Percentiles rank a stretch among this genome's conserved stretches.
Evolutionary conservation across 805 yeast species (phyloP).

Genomic region (Nakazawaea anatomiae): DNA sequence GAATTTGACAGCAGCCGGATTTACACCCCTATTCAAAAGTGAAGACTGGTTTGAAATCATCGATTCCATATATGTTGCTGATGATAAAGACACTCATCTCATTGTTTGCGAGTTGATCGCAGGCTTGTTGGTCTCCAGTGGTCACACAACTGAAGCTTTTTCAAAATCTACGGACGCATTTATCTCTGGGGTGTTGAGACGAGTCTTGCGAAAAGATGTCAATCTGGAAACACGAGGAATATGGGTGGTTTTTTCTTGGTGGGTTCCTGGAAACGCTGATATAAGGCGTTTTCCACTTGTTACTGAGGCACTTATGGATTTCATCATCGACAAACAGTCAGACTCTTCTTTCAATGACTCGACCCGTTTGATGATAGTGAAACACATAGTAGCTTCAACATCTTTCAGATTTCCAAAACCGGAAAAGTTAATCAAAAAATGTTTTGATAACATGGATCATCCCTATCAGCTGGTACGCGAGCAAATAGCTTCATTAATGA

Average conservation of each 20-base stretch:
- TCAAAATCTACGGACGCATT: slow-evolving; percentile 37
- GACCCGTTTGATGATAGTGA: slow-evolving; percentile 50
- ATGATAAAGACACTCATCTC: slow-evolving; percentile 74
- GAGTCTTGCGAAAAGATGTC: slow-evolving; percentile 49
- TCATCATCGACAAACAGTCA: slow-evolving; percentile 41
- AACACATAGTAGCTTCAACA: slow-evolving; percentile 40
- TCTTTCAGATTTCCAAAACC: slow-evolving; percentile 52
- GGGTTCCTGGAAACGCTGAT: slow-evolving; percentile 64
- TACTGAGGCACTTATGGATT: slow-evolving; percentile 35
- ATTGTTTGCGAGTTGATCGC: slow-evolving; percentile 64
- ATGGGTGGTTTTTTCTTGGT: slow-evolving; percentile 76
- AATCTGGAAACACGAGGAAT: slow-evolving; percentile 67
- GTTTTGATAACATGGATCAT: slow-evolving; percentile 49
- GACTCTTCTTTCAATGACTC: slow-evolving; percentile 63
- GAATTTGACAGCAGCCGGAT: slow-evolving; percentile 39
- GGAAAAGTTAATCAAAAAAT: slow-evolving; percentile 34
- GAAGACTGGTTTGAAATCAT: slow-evolving; percentile 49
- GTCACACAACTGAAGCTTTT: slow-evolving; percentile 30
- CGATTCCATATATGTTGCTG: slow-evolving; percentile 45
- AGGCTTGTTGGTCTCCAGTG: slow-evolving; percentile 53
- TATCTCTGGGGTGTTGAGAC: slow-evolving; percentile 35
- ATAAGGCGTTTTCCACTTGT: slow-evolving; percentile 58
- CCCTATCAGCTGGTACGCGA: slow-evolving; percentile 70
- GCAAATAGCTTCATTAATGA: slow-evolving; percentile 56
- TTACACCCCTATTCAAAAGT: slow-evolving; percentile 35